Conservation (phyloP, 306 rosid genomes). For the Cucumis melo region DNA sequence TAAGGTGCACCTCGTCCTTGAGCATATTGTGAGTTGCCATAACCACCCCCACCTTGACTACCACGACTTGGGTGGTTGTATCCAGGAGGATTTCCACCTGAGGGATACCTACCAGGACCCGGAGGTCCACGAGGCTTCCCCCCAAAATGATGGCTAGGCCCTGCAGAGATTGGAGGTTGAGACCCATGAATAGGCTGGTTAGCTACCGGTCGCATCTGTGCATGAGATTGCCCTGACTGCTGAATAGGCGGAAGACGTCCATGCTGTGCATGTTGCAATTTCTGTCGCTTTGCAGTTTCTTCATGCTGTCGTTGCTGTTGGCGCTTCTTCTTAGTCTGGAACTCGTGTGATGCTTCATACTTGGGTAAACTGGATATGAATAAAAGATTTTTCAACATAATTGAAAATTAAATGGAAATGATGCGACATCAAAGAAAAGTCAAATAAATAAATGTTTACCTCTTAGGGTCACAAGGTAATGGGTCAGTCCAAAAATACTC, state of each 20-base stretch:
- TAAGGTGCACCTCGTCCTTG: slow-evolving; percentile 41
- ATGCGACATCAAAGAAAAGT: neutral
- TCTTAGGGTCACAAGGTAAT: slow-evolving; percentile 42
- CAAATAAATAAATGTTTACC: slow-evolving; percentile 9
- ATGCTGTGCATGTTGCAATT: slow-evolving; percentile 37
- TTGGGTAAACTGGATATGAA: slow-evolving; percentile 24
- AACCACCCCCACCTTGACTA: slow-evolving; percentile 30
- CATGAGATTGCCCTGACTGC: slow-evolving; percentile 41
- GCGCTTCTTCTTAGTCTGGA: slow-evolving; percentile 41
- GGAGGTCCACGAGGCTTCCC: slow-evolving; percentile 43
- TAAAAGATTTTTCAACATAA: neutral
- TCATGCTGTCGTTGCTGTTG: slow-evolving; percentile 39
- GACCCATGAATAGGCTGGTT: slow-evolving; percentile 29
- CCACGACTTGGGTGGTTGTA: slow-evolving; percentile 27
- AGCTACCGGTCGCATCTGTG: slow-evolving; percentile 34
- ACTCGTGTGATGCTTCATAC: slow-evolving; percentile 38
- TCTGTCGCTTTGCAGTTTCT: slow-evolving; percentile 40
- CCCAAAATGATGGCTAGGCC: slow-evolving; percentile 33
- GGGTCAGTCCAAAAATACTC: slow-evolving; percentile 47
- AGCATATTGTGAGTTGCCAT: slow-evolving; percentile 24
- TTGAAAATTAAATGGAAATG: neutral
- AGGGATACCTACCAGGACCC: slow-evolving; percentile 28
- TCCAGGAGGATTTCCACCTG: slow-evolving; percentile 30
- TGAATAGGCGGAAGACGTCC: slow-evolving; percentile 35
- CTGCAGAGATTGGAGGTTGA: slow-evolving; percentile 28